Evolutionary conservation across 2,329 filamentous ascomycete genomes (phyloP).

Genomic region (Scedosporium boydii): DNA sequence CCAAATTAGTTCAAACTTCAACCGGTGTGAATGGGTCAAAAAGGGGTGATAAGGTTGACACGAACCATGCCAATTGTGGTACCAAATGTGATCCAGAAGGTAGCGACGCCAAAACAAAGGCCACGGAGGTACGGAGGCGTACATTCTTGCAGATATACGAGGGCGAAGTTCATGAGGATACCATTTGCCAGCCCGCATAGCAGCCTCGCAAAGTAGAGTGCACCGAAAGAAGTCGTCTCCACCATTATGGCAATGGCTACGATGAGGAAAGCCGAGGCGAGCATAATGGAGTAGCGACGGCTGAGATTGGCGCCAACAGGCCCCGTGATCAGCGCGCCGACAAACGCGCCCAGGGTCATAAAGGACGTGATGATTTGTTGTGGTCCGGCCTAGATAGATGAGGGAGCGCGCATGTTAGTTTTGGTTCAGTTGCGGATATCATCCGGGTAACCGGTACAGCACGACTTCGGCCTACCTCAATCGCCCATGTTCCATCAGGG

Average conservation of each 20-base stretch:
- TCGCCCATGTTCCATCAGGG: not conserved
- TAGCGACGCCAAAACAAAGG: conserved; percentile 1
- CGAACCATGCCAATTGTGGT: conserved; percentile 3
- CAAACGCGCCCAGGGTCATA: not conserved
- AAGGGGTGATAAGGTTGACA: not conserved
- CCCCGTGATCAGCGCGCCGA: not conserved
- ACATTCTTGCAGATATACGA: conserved; percentile 1
- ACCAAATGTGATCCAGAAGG: conserved; percentile 3
- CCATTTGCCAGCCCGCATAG: conserved; percentile 1
- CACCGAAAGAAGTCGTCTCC: conserved; percentile 2
- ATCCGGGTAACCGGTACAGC: too few species aligned
- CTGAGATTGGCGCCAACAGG: not conserved
- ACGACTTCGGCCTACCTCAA: not conserved
- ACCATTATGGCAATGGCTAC: not conserved
- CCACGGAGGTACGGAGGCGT: not conserved
- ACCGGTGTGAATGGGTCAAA: not conserved
- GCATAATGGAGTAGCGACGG: conserved; percentile 1
- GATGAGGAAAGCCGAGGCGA: not conserved
- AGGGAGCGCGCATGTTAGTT: not conserved
- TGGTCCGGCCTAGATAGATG: not conserved
- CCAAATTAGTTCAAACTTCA: not conserved
- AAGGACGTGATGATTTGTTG: conserved; percentile 4
- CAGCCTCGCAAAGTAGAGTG: not conserved
- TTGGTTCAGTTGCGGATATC: not conserved
- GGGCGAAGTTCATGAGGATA: conserved; percentile 1